Conservation (phyloP, 202 grass and related monocot species). For the Musa balbisiana region DNA sequence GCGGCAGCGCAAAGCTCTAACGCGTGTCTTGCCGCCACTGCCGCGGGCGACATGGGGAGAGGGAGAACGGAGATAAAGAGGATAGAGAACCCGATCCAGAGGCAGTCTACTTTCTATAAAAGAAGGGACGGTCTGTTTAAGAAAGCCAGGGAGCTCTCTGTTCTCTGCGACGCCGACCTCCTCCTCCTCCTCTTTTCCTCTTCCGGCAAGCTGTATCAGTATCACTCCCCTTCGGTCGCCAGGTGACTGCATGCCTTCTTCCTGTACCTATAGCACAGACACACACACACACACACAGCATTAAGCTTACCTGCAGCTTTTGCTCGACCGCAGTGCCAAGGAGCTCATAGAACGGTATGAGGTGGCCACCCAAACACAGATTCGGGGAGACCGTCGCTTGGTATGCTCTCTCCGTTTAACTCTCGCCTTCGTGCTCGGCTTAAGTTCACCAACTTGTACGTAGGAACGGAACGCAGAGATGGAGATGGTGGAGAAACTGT, state of each 20-base stretch:
- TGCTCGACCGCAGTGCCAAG: conserved; percentile 35
- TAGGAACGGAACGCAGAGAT: conserved; percentile 82
- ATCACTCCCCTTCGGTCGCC: conserved; percentile 69
- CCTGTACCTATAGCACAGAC: not conserved
- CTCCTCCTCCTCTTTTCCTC: conserved; percentile 95
- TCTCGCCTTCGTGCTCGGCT: not conserved
- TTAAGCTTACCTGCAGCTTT: no score
- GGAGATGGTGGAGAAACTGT: conserved; percentile 65
- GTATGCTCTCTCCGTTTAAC: conserved; percentile 19
- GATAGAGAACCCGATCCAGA: conserved; percentile 89
- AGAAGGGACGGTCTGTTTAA: conserved; percentile 96
- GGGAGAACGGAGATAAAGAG: conserved; percentile 97
- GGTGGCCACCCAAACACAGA: conserved; percentile 60
- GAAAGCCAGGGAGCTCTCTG: conserved; percentile 89
- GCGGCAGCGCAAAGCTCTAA: not conserved
- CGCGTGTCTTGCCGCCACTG: no score
- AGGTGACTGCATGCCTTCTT: conserved; percentile 19
- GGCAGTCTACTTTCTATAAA: conserved; percentile 99
- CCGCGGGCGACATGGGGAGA: conserved; percentile 45
- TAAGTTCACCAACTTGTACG: not conserved
- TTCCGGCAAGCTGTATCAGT: conserved; percentile 95
- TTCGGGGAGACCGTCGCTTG: conserved; percentile 59
- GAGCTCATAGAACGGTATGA: conserved; percentile 81
- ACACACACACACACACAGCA: no score
- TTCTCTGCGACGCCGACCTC: conserved; percentile 95